These are phyloP conservation scores for Debaryomyces sp. DNA, from an alignment of 1,139 yeast species.

Conservation along the genomic window DNA sequence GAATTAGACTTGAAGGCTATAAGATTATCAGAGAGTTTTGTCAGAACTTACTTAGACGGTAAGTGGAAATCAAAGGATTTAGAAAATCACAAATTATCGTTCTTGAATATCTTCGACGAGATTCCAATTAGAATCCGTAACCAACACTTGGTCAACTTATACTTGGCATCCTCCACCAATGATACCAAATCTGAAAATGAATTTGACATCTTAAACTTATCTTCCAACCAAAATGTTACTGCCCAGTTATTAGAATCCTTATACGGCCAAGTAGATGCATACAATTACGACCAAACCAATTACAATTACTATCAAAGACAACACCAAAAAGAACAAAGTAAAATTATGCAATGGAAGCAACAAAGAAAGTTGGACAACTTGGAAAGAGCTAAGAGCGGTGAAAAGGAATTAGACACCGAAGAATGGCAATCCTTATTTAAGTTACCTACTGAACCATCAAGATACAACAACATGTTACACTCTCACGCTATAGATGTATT, in stretches of 20 bases:
- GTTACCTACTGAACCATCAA: constrained; percentile 75
- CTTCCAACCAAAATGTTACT: constrained; percentile 48
- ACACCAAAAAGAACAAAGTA: constrained; percentile 68
- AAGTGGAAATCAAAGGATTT: constrained; percentile 71
- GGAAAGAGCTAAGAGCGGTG: constrained; percentile 59
- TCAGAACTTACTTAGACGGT: constrained; percentile 58
- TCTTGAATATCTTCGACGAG: constrained; percentile 72
- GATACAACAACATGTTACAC: constrained; percentile 71
- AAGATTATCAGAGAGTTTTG: constrained; percentile 66
- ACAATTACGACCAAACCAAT: constrained; percentile 79
- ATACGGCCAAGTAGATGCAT: constrained; percentile 74
- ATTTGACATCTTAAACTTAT: constrained; percentile 44
- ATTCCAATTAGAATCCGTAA: constrained; percentile 68
- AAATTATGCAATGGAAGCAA: constrained; percentile 75
- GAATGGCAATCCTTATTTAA: constrained; percentile 72
- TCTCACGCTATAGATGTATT: constrained; percentile 71
- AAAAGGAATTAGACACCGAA: constrained; percentile 55
- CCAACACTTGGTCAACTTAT: constrained; percentile 45
- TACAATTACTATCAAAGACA: constrained; percentile 84
- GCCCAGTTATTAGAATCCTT: constrained; percentile 65
- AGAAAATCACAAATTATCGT: constrained; percentile 62
- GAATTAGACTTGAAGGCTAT: constrained; percentile 70
- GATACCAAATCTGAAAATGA: constrained; percentile 34
- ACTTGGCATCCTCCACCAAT: constrained; percentile 34
- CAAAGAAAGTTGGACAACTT: constrained; percentile 70